Base-by-base conservation (phyloP, 305 asterid genomes). In the Withania somnifera region DNA sequence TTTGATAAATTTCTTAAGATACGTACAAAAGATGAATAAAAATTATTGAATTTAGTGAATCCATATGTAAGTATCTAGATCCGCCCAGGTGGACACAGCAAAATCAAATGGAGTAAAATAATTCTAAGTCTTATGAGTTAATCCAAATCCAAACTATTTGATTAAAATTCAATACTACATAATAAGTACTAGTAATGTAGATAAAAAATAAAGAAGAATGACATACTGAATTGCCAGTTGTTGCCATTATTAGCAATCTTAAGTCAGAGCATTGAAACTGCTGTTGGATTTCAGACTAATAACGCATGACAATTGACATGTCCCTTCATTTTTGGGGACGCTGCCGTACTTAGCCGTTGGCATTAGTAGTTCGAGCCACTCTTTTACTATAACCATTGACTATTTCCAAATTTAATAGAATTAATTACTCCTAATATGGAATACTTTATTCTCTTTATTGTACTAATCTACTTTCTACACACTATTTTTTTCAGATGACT, bases 301-400 rank as follows among this genome's bases (percentile, higher is more conserved):
- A n/a, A 53, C 54, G 36, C 11, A 11, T 61, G 22, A n/a, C n/a
- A n/a, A n/a, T n/a, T 42, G 58, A 26, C 7, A 73, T 47, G 58
- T 47, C 60, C 40, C 32, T 20, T 26, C n/a, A n/a, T n/a, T n/a
- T n/a, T n/a, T n/a, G n/a, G n/a, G n/a, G n/a, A n/a, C n/a, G n/a
- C n/a, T n/a, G n/a, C 45, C 78, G 54, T 38, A 68, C 76, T 71
- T 71, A 71, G 78, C 78, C 78, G 78, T 71, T 45, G 54, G 26
- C 32, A 26, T 47, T 75, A 47, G 79, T 73, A 47, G 60, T 26
- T 75, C 42, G 5, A 75, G 45, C 79, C 61, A 47, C 79, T 75
- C 1, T 15, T 47, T 9, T 50, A 47, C 60, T 50, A 20, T 75
- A 6, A 73, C 3, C 57, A 42, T 71, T 40, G 40, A 73, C 42